Evolutionary conservation across 768 basidiomycete genomes (phyloP).

Genomic region (Leccinum boreale): DNA sequence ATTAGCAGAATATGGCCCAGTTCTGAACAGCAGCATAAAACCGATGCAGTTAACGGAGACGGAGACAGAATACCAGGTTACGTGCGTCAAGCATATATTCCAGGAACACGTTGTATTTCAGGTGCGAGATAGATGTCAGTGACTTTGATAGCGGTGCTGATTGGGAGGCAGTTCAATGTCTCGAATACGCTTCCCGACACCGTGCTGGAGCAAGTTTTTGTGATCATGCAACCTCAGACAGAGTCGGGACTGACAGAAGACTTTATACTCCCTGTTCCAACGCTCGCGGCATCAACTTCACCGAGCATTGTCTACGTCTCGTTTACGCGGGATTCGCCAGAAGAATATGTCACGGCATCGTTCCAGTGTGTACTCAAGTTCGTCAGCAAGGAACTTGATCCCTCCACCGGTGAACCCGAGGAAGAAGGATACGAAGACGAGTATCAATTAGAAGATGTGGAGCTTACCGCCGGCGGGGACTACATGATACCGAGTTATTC

Average conservation of each 20-base stretch:
- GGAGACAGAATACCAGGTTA: slow-evolving; percentile 97
- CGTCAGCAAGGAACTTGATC: slow-evolving; percentile 96
- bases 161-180: slow-evolving; percentile 76
- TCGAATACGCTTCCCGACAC: slow-evolving; percentile 96
- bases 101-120: slow-evolving; percentile 96
- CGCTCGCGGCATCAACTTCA: slow-evolving; percentile 64
- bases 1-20: slow-evolving; percentile 77
- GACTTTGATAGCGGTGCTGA: slow-evolving; percentile 4
- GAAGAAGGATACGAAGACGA: slow-evolving; percentile 99
- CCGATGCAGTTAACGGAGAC: slow-evolving; percentile 87
- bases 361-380: slow-evolving; percentile 94
- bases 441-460: slow-evolving; percentile 95
- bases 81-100: slow-evolving; percentile 96
- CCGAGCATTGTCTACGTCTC: slow-evolving; percentile 92
- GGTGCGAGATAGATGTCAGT: slow-evolving; percentile 41
- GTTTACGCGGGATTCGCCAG: slow-evolving; percentile 80
- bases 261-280: slow-evolving; percentile 84
- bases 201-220: slow-evolving; percentile 89
- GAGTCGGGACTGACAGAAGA: slow-evolving; percentile 83
- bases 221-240: slow-evolving; percentile 83
- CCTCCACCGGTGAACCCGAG: slow-evolving; percentile 91
- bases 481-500: slow-evolving; percentile 95
- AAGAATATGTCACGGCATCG: slow-evolving; percentile 74
- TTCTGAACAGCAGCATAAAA: slow-evolving; percentile 81
- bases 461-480: slow-evolving; percentile 87